phyloP scores from a whole-genome alignment of 345 rosid species.

The Eucalyptus regnans region DNA sequence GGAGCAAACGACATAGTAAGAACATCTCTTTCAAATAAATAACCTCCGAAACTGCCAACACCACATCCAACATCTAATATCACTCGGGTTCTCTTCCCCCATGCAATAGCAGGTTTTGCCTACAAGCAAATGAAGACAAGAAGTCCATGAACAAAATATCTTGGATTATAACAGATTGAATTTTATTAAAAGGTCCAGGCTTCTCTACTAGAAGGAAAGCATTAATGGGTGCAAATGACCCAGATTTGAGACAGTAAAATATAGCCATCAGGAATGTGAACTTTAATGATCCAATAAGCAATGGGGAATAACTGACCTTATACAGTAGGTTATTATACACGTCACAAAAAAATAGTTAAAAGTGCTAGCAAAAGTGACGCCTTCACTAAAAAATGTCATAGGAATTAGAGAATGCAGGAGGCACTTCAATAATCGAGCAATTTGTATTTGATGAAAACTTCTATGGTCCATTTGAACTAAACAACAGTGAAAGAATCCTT shows the following conservation, averaged over 20 bases:
- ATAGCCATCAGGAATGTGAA: not conserved
- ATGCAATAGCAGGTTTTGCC: constrained; percentile 3
- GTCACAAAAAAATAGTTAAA: not conserved
- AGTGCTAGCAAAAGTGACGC: not conserved
- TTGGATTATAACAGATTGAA: not conserved
- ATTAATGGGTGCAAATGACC: not conserved
- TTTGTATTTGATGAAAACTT: not conserved
- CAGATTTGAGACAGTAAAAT: not conserved
- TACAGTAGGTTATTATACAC: not conserved
- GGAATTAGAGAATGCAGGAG: not conserved
- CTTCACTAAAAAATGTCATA: not conserved
- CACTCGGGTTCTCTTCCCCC: constrained; percentile 10
- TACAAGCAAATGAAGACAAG: not conserved
- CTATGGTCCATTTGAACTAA: not conserved
- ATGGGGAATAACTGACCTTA: not conserved
- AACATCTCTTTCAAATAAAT: constrained; percentile 6
- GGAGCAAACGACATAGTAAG: constrained; percentile 13
- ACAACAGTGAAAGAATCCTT: not conserved
- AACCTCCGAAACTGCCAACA: constrained; percentile 15
- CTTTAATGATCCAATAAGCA: not conserved
- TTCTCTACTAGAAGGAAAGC: not conserved
- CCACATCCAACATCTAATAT: constrained; percentile 15
- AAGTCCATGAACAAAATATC: not conserved
- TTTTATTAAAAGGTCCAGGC: not conserved
- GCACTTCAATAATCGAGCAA: not conserved